Evolutionary conservation across 257 asterid species (phyloP), one percentile per base, ranked within the genome.

Genomic region (Nyctanthes arbortristis): DNA sequence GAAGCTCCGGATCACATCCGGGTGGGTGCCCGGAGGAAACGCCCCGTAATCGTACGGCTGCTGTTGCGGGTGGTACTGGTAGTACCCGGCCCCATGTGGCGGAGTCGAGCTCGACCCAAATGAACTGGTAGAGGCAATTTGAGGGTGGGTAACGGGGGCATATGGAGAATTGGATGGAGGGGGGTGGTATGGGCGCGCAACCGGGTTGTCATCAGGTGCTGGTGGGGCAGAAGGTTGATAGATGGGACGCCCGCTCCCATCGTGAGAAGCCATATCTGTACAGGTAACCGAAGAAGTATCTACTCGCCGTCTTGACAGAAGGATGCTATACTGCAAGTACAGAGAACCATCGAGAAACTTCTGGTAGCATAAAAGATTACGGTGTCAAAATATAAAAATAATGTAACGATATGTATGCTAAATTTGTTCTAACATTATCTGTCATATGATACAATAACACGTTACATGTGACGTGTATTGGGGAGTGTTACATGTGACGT

Each of bases 11-110:
- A 92, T 81, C 77, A 87, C 84, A 66, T 88, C 96, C 74, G 96
- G 96, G 66, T 84, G 79, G 8, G 96, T 92, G 1, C 90, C 96
- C 47, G 83, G 88, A 0, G 96, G 96, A 71, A 89, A 92, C 54
- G 76, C 66, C 65, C 72, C 68, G 70, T 78, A 64, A 5, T 52
- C 40, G 67, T 71, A 33, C 70, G 69, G 85, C 60, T 57, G 78
- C 65, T 71, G 81, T 64, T 49, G 82, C 1, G 63, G 78, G 1
- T 75, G 83, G 63, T 70, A 62, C 12, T 71, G 63, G 60, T 63
- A 69, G 13, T 71, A 73, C 7, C 77, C 82, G 67, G 68, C 75
- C 1, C 73, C 77, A 35, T 79, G 86, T 11, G 80, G 80, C 24
- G 81, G 74, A 12, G 34, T 16, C 54, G 62, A 78, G 27, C 65